These are phyloP conservation scores for Cyanidiococcus yangmingshanensis DNA, from an alignment of 23 red algal genomes.

Conservation along the genomic window DNA sequence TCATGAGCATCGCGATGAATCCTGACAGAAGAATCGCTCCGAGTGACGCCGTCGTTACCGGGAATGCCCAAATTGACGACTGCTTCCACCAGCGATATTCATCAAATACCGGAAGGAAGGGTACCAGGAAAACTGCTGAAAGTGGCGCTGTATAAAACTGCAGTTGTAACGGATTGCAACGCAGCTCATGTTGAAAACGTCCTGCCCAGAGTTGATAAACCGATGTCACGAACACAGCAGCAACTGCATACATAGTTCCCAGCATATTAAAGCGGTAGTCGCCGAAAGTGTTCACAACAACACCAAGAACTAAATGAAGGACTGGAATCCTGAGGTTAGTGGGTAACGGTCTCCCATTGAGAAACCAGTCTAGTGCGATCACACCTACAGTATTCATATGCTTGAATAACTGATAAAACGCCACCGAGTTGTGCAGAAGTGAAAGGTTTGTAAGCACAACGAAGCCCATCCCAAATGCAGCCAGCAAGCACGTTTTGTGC, in stretches of 20 bases:
- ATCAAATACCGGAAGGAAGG: conserved; percentile 75
- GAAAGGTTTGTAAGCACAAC: conserved; percentile 96
- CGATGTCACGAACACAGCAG: conserved; percentile 59
- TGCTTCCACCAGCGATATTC: conserved; percentile 39
- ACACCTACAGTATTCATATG: conserved; percentile 80
- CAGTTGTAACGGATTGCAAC: conserved; percentile 77
- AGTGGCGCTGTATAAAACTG: conserved; percentile 91
- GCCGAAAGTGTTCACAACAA: conserved; percentile 45
- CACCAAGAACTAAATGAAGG: conserved; percentile 48
- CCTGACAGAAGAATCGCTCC: conserved; percentile 48
- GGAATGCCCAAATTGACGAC: conserved; percentile 48
- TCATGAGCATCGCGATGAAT: conserved; percentile 70
- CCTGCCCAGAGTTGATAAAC: conserved; percentile 95
- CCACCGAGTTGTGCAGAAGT: conserved; percentile 82
- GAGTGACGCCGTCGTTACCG: conserved; percentile 20
- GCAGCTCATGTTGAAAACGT: conserved; percentile 65
- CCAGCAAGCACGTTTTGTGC: conserved; percentile 52
- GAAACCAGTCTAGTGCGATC: conserved; percentile 66
- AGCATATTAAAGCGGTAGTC: conserved; percentile 63
- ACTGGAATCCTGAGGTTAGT: conserved; percentile 37
- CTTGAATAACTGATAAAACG: conserved; percentile 96
- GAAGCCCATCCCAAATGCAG: conserved; percentile 69
- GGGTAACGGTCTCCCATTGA: conserved; percentile 45
- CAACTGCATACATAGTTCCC: conserved; percentile 55
- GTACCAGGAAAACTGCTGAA: conserved; percentile 67